Evolutionary conservation across 2,329 filamentous ascomycete species (phyloP), one percentile per base, ranked within the genome.

Genomic region (Orbilia brochopaga): DNA sequence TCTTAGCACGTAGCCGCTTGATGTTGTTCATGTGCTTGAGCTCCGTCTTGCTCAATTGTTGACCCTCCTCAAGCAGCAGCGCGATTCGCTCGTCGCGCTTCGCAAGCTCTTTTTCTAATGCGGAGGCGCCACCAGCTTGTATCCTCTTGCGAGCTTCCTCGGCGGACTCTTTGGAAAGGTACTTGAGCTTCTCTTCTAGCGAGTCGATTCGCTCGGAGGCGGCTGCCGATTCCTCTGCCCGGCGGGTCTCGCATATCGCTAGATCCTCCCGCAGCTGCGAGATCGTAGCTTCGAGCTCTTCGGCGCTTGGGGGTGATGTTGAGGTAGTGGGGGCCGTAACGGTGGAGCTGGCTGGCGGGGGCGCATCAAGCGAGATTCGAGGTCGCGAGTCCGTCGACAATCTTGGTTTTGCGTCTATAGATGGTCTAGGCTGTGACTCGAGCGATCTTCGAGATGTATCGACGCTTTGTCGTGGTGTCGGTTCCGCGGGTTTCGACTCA

Each of bases 31-130:
- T 84, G 74, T 95, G 88, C 77, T 92, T 91, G 79, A 97, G 86
- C 78, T 99, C 94, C 0, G 86, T 90, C 76, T 89, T 90, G 1
- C 91, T 92, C 7, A 97, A 83, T 75, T 89, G 92, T 76, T 94
- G 90, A 0, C 95, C 94, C 81, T 99, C 94, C 76, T 96, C 89
- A 83, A 99, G 90, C 11, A 99, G 82, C 52, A 92, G 82, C 1
- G 92, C 91, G 76, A 97, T 95, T 78, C 90, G 90, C 76, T 93
- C 88, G 76, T 97, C 92, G 78, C 92, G 96, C 77, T 96, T 92
- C 0, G 91, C 90, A 13, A 97, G 79, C 77, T 90, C 92, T 78
- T 88, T 90, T 74, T 96, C 90, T 1, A 83, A 65, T 63, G 87
- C 90, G 4, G 89, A 89, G 0, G 85, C 78, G 1, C 85, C 81